Base-by-base conservation (phyloP, 345 rosid species). In the Euphorbia pulcherrima region DNA sequence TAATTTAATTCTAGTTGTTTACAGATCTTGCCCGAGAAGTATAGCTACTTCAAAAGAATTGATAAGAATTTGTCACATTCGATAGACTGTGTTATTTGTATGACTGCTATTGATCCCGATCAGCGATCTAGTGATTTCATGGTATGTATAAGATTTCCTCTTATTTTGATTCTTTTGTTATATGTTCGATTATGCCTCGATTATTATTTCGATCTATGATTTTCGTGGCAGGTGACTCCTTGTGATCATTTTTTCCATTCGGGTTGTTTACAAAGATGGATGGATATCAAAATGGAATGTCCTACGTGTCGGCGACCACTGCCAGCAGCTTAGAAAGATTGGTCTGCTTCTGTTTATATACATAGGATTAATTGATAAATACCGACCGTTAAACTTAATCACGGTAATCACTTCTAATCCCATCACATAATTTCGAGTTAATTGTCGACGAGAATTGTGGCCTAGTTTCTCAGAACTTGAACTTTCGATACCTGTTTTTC, bases 201-300 rank as follows among this genome's bases (percentile, higher is more conserved):
- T 33, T n/a, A 48, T 60, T 2, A 5, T 40, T 67, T 35, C 57
- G 61, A 58, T 37, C 39, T 72, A 50, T n/a, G 20, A 64, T 14
- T 68, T 68, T 40, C 71, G 23, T 69, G 55, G 59, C 84, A 94
- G 99, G 95, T 87, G 68, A 94, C 99, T 8, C 99, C 99, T 5
- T 91, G 99, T 41, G 97, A 91, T 70, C 99, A 94, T 77, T 89
- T 86, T 80, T 94, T 94, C 77, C 99, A 94, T 71, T 80, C 89
- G 2, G 97, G 89, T 67, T 94, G 99, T 78, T 83, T 94, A 74
- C 97, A 86, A 81, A 86, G 96, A 78, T 94, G 99, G 97, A 94
- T 94, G 99, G 99, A 94, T 75, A 85, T 94, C 78, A 94, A 94
- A 83, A 94, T 94, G 99, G 99, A 94, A 80, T 94, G 99, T 69